Evolutionary conservation across 2,329 filamentous ascomycete species (phyloP).

Genomic region (Aurifilum marmelostoma): DNA sequence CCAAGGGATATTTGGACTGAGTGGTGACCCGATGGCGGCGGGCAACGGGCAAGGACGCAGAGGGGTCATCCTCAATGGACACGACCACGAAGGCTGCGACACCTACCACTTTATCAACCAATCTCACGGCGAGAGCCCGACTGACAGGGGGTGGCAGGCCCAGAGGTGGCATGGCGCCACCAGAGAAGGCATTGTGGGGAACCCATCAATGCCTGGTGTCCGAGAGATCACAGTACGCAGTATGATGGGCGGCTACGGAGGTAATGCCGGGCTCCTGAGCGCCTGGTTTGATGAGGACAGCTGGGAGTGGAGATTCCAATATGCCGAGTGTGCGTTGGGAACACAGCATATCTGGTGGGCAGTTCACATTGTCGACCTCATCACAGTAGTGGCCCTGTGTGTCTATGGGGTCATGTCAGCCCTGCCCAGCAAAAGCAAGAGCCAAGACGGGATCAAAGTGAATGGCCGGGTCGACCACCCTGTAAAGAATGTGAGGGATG

Average conservation of each 20-base stretch:
- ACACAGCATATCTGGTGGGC: constrained; percentile 95
- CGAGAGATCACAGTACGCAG: constrained; percentile 91
- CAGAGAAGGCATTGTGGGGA: constrained; percentile 44
- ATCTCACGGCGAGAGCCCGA: constrained; percentile 45
- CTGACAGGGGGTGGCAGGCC: constrained; percentile 55
- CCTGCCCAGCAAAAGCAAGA: not conserved
- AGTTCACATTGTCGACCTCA: constrained; percentile 74
- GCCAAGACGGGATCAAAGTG: not conserved
- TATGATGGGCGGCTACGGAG: constrained; percentile 98
- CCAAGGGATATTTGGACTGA: constrained; percentile 82
- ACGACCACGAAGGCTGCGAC: constrained; percentile 95
- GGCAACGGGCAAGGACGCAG: constrained; percentile 67
- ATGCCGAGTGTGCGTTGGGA: constrained; percentile 76
- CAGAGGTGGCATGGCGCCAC: constrained; percentile 51
- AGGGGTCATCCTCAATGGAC: constrained; percentile 86
- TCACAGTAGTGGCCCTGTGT: constrained; percentile 41
- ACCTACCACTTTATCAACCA: constrained; percentile 81
- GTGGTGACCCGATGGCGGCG: constrained; percentile 59
- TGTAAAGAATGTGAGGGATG: not conserved
- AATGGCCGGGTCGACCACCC: not conserved
- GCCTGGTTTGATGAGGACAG: constrained; percentile 80
- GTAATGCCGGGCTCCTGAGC: constrained; percentile 85
- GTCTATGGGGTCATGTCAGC: constrained; percentile 33
- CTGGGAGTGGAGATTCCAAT: constrained; percentile 82
- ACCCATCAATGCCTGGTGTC: constrained; percentile 61